Conservation (phyloP, 2,329 filamentous ascomycete genomes). For the Cadophora sp. region DNA sequence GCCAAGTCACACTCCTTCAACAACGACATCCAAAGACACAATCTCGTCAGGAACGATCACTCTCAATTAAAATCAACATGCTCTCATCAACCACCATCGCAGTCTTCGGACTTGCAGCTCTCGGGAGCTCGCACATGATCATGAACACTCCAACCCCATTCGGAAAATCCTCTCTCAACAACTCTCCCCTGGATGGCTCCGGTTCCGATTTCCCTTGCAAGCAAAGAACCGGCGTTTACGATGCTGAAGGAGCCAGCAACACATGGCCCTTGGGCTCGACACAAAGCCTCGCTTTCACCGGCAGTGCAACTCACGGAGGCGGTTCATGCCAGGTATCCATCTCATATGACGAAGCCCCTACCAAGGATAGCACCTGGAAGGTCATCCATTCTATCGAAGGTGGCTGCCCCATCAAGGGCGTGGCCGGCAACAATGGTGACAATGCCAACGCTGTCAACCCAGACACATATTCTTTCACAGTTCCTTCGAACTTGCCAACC, state of each 20-base stretch:
- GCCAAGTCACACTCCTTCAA: slow-evolving; percentile 21
- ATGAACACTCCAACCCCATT: slow-evolving; percentile 75
- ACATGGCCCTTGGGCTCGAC: slow-evolving; percentile 67
- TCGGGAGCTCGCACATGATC: slow-evolving; percentile 76
- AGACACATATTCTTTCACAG: slow-evolving; percentile 69
- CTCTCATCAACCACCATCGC: slow-evolving; percentile 59
- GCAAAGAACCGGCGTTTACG: slow-evolving; percentile 54
- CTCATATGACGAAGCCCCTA: slow-evolving; percentile 77
- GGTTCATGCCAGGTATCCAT: slow-evolving; percentile 91
- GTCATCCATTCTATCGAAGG: slow-evolving; percentile 90
- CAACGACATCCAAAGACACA: slow-evolving; percentile 23
- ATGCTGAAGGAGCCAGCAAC: slow-evolving; percentile 58
- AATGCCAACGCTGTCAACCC: slow-evolving; percentile 53
- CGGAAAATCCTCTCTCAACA: slow-evolving; percentile 55
- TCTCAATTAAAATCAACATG: slow-evolving; percentile 44
- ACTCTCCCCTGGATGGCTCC: slow-evolving; percentile 64
- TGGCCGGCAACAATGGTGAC: slow-evolving; percentile 62
- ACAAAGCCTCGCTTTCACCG: slow-evolving; percentile 69
- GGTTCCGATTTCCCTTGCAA: slow-evolving; percentile 88
- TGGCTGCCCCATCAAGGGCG: slow-evolving; percentile 74
- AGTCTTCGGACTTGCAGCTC: slow-evolving; percentile 61
- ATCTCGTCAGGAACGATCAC: slow-evolving; percentile 39
- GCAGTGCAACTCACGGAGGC: slow-evolving; percentile 83
- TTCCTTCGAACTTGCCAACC: slow-evolving; percentile 73
- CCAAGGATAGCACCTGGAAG: slow-evolving; percentile 74